Conservation (phyloP, 768 basidiomycete genomes). For the Lyophyllum semitale region DNA sequence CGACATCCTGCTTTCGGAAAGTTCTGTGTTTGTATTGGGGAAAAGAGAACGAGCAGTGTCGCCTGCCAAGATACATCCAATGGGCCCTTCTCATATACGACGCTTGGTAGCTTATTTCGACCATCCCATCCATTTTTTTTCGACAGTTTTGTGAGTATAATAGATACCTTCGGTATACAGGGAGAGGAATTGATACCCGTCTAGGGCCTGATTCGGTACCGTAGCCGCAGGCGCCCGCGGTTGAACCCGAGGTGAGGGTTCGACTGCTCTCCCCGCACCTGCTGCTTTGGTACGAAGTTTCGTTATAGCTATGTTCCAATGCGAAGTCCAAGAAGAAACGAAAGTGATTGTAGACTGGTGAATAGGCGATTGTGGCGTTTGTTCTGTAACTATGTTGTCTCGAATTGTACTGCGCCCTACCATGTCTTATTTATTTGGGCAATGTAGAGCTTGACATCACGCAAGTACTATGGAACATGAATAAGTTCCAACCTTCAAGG, state of each 20-base stretch:
- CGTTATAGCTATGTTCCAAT: slow-evolving; percentile 18
- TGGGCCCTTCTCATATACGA: neutral
- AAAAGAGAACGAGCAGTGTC: slow-evolving; percentile 15
- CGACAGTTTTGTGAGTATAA: neutral
- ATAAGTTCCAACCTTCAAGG: too few species aligned
- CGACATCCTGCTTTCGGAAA: slow-evolving; percentile 18
- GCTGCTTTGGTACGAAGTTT: neutral
- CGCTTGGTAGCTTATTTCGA: neutral
- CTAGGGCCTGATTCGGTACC: neutral
- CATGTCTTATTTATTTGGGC: too few species aligned
- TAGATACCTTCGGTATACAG: neutral
- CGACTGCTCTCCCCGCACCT: neutral
- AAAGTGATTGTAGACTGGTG: neutral
- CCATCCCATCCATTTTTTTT: neutral
- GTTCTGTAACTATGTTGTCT: neutral
- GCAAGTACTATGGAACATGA: too few species aligned
- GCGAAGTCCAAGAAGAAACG: slow-evolving; percentile 50
- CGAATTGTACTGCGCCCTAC: too few species aligned
- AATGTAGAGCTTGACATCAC: too few species aligned
- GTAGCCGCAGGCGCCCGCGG: too few species aligned
- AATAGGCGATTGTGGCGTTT: neutral
- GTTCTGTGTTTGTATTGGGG: slow-evolving; percentile 6
- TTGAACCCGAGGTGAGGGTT: neutral
- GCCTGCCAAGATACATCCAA: neutral
- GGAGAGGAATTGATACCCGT: neutral